Evolutionary conservation across 2,329 filamentous ascomycete genomes (phyloP), one percentile per base, ranked within the genome.

Genomic region (Zasmidium cellare): DNA sequence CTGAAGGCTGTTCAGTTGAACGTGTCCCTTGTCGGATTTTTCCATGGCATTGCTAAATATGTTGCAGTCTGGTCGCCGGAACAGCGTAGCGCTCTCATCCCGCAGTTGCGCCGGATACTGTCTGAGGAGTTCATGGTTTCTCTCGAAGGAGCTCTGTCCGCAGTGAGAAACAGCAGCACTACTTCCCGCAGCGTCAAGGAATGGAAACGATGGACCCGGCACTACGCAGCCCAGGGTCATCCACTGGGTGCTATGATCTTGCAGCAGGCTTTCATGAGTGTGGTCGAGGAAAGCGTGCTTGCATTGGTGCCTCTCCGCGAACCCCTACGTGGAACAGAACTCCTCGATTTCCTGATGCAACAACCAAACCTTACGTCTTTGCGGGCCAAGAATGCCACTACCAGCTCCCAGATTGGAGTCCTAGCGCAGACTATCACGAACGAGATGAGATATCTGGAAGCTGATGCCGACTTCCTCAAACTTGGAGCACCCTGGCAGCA

Each of bases 201-300:
- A 64, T 99, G 94, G 94, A 96, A 90, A 76, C 86, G 88, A 63
- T 91, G 91, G 74, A 78, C 91, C 56, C 89, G 88, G 46, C 89
- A 92, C 60, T 99, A 97, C 76, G 86, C 90, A 24, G 84, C 87
- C 16, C 82, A 85, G 58, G 90, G 90, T 9, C 85, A 91, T 19
- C 93, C 96, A 0, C 77, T 99, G 46, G 92, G 94, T 9, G 91
- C 92, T 12, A 94, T 97, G 88, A 82, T 97, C 5, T 76, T 99
- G 20, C 92, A 96, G 72, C 86, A 91, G 69, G 92, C 88, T 62
- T 96, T 96, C 71, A 91, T 96, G 82, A 87, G 86, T 74, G 84
- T 97, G 28, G 81, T 97, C 12, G 87, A 73, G 56, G 60, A 69
- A 20, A 69, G 62, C 46, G 63, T 68, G 7, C 45, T 64, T 19